Evolutionary conservation across 352 stramenopile species (phyloP), one percentile per base, ranked within the genome.

Genomic region (Phytophthora palmivora): DNA sequence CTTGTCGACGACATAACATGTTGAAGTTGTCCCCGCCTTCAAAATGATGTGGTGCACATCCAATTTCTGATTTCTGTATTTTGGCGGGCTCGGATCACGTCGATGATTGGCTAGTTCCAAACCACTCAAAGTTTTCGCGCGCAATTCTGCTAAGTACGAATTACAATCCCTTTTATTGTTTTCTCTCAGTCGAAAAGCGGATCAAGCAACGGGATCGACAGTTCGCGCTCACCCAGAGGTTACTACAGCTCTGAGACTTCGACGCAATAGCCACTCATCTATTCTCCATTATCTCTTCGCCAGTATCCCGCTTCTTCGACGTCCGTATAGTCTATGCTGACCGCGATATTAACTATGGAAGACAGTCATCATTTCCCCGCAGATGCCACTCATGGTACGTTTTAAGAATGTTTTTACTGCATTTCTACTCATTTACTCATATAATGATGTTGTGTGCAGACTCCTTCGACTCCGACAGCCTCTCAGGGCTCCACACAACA

Each of bases 401-500:
- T 55, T 44, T 22, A 49, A 28, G 26, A 6, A 6, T 38, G 11
- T 53, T 51, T 4, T 39, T 24, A 10, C 6, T 2, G 3, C 12
- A 48, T 18, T 46, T 63, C 9, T 12, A 49, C 11, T 15, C 5
- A 19, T 26, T 24, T 61, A 50, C n/a, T n/a, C n/a, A n/a, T n/a
- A 58, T 3, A 1, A 11, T 6, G 52, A 8, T 58, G 24, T 33
- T 26, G 6, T 64, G 4, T 5, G 14, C 30, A 80, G 72, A 77
- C n/a, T 70, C 56, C 3, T 63, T 70, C 38, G 63, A 64, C 18
- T 55, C 58, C 3, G 56, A 71, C 24, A 71, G 56, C 49, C 63
- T 82, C 34, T 79, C 61, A 16, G 68, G 58, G 1, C 58, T 77
- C 15, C 52, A 76, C 44, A 65, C 71, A 38, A 61, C 75, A 18